These are phyloP conservation scores for Rubroboletus satanas DNA, from an alignment of 768 basidiomycete species.

Conservation along the genomic window DNA sequence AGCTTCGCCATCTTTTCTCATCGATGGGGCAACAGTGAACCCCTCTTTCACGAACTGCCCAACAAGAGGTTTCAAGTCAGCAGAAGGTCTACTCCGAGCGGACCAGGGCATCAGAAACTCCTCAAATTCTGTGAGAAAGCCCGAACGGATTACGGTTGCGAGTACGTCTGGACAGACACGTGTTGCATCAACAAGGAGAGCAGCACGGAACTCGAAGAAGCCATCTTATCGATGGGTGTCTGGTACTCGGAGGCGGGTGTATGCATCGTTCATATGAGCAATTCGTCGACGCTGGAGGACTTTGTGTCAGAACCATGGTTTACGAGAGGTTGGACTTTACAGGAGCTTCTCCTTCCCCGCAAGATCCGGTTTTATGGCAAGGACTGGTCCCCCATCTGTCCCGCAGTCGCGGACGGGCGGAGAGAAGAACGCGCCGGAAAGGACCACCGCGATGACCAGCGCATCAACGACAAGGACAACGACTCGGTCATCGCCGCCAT, in stretches of 20 bases:
- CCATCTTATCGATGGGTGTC: slow-evolving; percentile 20
- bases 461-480: slow-evolving; percentile 24
- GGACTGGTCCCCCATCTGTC: slow-evolving; percentile 23
- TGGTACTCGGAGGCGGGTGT: slow-evolving; percentile 25
- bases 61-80: slow-evolving; percentile 11
- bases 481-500: slow-evolving; percentile 13
- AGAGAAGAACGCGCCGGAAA: slow-evolving; percentile 10
- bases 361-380: slow-evolving; percentile 25
- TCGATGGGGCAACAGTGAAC: slow-evolving; percentile 24
- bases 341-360: slow-evolving; percentile 22
- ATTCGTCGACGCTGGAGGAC: slow-evolving; percentile 22
- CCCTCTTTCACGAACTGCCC: slow-evolving; percentile 21
- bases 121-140: slow-evolving; percentile 28
- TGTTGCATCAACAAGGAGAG: slow-evolving; percentile 29
- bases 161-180: slow-evolving; percentile 29
- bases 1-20: slow-evolving; percentile 28
- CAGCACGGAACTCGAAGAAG: slow-evolving; percentile 27
- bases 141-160: slow-evolving; percentile 19
- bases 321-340: slow-evolving; percentile 21
- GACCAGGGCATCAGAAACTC: slow-evolving; percentile 25
- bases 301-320: slow-evolving; percentile 24
- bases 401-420: slow-evolving; percentile 10
- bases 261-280: slow-evolving; percentile 23
- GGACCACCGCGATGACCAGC: slow-evolving; percentile 13
- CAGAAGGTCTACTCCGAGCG: slow-evolving; percentile 13